phyloP scores from a whole-genome alignment of 2,329 filamentous ascomycete species.

The Neofusicoccum parvum region DNA sequence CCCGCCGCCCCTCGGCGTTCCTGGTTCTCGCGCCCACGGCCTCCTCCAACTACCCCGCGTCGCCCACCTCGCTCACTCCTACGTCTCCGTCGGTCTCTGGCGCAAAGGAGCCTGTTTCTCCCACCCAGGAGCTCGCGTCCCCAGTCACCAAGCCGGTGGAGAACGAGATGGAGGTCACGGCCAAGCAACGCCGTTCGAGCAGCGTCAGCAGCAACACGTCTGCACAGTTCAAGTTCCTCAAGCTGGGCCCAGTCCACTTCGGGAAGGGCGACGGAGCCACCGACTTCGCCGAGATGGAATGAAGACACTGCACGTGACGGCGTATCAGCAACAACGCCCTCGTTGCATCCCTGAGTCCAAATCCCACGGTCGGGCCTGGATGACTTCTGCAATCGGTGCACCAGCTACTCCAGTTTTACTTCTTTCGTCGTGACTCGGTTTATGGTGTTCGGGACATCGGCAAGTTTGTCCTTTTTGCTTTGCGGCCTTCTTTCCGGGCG shows the following conservation, averaged over 20 bases:
- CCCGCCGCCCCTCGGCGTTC: conserved; percentile 19
- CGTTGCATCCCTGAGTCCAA: not conserved
- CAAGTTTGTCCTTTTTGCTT: not conserved
- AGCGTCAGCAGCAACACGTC: conserved; percentile 51
- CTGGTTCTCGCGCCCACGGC: conserved; percentile 26
- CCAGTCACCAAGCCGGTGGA: conserved; percentile 1
- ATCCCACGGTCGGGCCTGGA: conserved; percentile 11
- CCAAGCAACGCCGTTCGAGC: conserved; percentile 48
- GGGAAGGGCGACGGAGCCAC: conserved; percentile 60
- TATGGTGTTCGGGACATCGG: not conserved
- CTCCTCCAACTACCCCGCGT: conserved; percentile 22
- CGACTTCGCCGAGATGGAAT: conserved; percentile 47
- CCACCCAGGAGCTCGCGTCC: conserved; percentile 14
- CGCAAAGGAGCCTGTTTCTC: conserved; percentile 8
- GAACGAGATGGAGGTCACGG: conserved; percentile 10
- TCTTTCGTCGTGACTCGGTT: conserved; percentile 6
- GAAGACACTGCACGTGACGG: not conserved
- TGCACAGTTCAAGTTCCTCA: conserved; percentile 56
- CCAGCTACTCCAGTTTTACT: conserved; percentile 10
- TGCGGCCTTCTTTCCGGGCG: not conserved
- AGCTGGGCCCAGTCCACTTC: conserved; percentile 66
- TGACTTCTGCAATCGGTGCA: conserved; percentile 15
- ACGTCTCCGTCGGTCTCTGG: not conserved
- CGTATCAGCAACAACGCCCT: not conserved
- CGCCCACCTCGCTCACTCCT: conserved; percentile 5